Evolutionary conservation across 1,139 yeast species (phyloP).

Genomic region (Kodamaea plutei): DNA sequence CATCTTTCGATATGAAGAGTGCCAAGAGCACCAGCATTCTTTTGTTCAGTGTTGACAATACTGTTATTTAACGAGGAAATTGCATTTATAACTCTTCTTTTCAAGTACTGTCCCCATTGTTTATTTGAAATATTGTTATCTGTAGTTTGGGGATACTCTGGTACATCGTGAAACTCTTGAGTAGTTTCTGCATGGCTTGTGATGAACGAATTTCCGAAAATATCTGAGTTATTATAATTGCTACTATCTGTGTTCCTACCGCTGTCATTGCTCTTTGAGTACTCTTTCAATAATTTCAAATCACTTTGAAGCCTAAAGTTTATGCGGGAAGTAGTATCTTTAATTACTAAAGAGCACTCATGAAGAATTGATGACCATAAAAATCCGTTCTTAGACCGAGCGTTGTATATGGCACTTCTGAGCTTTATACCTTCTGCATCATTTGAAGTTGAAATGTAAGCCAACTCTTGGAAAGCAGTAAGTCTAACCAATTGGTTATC

Average conservation of each 20-base stretch:
- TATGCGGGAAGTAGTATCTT: slow-evolving; percentile 41
- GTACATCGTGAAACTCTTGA: background rate
- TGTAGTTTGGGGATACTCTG: background rate
- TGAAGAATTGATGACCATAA: slow-evolving; percentile 57
- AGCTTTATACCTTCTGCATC: slow-evolving; percentile 41
- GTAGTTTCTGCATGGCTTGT: background rate
- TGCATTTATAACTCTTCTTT: slow-evolving; percentile 13
- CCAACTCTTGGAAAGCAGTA: slow-evolving; percentile 74
- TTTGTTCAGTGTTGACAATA: background rate
- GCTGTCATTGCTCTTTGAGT: slow-evolving; percentile 13
- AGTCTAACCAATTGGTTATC: slow-evolving; percentile 54
- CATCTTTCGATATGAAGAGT: slow-evolving; percentile 1
- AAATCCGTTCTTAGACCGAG: slow-evolving; percentile 37
- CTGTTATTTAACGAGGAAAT: slow-evolving; percentile 10
- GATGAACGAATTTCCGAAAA: slow-evolving; percentile 30
- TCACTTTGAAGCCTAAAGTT: slow-evolving; percentile 33
- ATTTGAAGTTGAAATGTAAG: slow-evolving; percentile 51
- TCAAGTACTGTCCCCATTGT: slow-evolving; percentile 10
- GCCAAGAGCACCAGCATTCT: background rate
- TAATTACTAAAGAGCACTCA: slow-evolving; percentile 56
- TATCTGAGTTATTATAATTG: slow-evolving; percentile 16
- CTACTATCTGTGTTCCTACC: slow-evolving; percentile 10
- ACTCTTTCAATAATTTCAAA: slow-evolving; percentile 24
- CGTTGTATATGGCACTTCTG: slow-evolving; percentile 52
- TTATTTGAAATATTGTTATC: background rate